Conservation (phyloP, 2,329 filamentous ascomycete genomes). For the Sporothrix globosa region DNA sequence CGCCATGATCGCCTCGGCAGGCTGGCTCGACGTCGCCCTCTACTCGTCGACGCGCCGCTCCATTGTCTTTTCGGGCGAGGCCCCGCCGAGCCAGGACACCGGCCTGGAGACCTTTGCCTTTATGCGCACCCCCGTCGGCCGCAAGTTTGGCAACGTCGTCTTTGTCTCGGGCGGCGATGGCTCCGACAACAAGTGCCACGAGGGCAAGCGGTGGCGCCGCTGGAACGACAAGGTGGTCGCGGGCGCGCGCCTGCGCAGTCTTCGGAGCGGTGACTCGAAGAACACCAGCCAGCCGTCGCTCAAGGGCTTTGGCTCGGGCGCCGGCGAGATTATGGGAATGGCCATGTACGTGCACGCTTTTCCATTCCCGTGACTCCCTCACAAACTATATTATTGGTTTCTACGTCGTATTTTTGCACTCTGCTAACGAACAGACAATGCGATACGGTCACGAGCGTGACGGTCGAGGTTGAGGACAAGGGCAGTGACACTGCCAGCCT, state of each 20-base stretch:
- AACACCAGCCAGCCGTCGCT: slow-evolving; percentile 30
- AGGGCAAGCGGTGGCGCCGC: slow-evolving; percentile 49
- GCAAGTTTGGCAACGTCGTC: slow-evolving; percentile 50
- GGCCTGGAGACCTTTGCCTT: slow-evolving; percentile 58
- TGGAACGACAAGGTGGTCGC: slow-evolving; percentile 47
- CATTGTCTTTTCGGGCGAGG: slow-evolving; percentile 55
- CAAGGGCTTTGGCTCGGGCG: slow-evolving; percentile 28
- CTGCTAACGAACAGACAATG: slow-evolving; percentile 43
- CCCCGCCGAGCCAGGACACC: slow-evolving; percentile 49
- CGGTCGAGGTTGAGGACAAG: slow-evolving; percentile 43
- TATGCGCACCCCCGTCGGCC: slow-evolving; percentile 47
- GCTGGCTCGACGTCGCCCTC: slow-evolving; percentile 58
- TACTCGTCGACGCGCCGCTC: slow-evolving; percentile 57
- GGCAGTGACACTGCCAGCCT: slow-evolving; percentile 35
- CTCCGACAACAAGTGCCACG: slow-evolving; percentile 43
- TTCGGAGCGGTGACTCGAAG: slow-evolving; percentile 34
- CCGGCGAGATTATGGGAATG: slow-evolving; percentile 32
- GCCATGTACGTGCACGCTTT: slow-evolving; percentile 27
- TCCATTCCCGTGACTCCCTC: background rate
- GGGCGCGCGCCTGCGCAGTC: slow-evolving; percentile 37
- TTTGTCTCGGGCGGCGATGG: slow-evolving; percentile 39
- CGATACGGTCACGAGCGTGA: slow-evolving; percentile 50
- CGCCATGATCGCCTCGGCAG: slow-evolving; percentile 60
- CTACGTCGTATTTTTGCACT: background rate
- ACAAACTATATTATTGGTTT: background rate